phyloP scores from a whole-genome alignment of 768 basidiomycete genomes.

The Mycena polygramma region DNA sequence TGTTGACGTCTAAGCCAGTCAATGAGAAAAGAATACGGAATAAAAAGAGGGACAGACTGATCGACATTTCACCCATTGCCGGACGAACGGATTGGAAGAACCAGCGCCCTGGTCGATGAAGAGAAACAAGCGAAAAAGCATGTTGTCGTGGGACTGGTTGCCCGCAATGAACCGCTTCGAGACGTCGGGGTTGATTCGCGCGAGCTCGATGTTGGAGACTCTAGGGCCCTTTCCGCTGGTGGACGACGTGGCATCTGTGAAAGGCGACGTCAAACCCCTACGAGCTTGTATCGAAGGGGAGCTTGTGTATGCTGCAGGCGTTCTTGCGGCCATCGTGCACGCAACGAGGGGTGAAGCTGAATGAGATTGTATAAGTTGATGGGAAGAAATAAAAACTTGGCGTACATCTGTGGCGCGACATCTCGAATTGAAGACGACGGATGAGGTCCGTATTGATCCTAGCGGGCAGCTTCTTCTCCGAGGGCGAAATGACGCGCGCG shows the following conservation, averaged over 20 bases:
- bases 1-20: slow-evolving; percentile 58
- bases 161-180: slow-evolving; percentile 69
- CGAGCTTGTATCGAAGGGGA: slow-evolving; percentile 66
- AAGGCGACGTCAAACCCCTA: slow-evolving; percentile 78
- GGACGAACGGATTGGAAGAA: slow-evolving; percentile 76
- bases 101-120: slow-evolving; percentile 65
- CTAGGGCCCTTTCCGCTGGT: slow-evolving; percentile 64
- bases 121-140: too few relatives aligned
- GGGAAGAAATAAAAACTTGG: not conserved
- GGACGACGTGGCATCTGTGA: slow-evolving; percentile 49
- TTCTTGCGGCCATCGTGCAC: slow-evolving; percentile 72
- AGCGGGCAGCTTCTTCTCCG: slow-evolving; percentile 77
- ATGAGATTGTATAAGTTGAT: not conserved
- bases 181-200: slow-evolving; percentile 68
- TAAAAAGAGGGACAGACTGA: slow-evolving; percentile 47
- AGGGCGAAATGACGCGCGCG: slow-evolving; percentile 77
- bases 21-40: too few relatives aligned
- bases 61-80: slow-evolving; percentile 63
- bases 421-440: slow-evolving; percentile 68
- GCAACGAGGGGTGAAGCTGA: slow-evolving; percentile 73
- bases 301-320: slow-evolving; percentile 69
- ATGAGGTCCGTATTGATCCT: slow-evolving; percentile 81
- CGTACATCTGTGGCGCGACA: slow-evolving; percentile 63
- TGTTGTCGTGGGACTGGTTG: slow-evolving; percentile 66
- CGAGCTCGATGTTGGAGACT: slow-evolving; percentile 72